Percentiles rank a stretch among this genome's conserved stretches.
These are phyloP conservation scores for Puccinia horiana DNA, from an alignment of 1,284 basidiomycete genomes.

Conservation along the genomic window DNA sequence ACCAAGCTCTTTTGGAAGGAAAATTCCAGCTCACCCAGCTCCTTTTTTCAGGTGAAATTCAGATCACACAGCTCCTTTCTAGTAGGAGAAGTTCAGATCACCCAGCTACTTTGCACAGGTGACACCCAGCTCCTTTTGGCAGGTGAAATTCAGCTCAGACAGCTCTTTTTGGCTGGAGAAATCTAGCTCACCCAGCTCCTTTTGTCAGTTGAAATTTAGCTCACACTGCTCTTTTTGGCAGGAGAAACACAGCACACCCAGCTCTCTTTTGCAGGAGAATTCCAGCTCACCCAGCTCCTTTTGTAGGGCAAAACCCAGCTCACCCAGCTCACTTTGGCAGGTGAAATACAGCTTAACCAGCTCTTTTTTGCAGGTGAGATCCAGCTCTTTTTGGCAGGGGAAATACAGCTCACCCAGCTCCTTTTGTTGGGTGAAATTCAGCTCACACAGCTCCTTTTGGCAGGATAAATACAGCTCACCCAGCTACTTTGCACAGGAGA, in stretches of 20 bases:
- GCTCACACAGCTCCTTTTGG: background rate
- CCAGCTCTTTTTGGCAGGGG: too few species aligned
- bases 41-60: background rate
- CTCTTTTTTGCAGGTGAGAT: too few species aligned
- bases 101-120: too few species aligned
- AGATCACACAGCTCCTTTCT: background rate
- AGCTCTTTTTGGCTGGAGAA: too few species aligned
- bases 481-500: background rate
- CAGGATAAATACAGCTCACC: conserved; percentile 1
- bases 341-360: background rate
- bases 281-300: too few species aligned
- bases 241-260: background rate
- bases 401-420: conserved; percentile 14
- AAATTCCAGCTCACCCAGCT: background rate
- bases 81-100: background rate
- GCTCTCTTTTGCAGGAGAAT: background rate
- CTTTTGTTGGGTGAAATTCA: background rate
- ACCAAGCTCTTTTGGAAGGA: background rate
- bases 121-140: too few species aligned
- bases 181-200: too few species aligned
- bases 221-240: background rate
- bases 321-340: background rate
- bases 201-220: too few species aligned
- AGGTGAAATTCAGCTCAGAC: too few species aligned
- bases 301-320: too few species aligned